phyloP scores from a whole-genome alignment of 768 basidiomycete genomes.

The Boletus rubescentipes region DNA sequence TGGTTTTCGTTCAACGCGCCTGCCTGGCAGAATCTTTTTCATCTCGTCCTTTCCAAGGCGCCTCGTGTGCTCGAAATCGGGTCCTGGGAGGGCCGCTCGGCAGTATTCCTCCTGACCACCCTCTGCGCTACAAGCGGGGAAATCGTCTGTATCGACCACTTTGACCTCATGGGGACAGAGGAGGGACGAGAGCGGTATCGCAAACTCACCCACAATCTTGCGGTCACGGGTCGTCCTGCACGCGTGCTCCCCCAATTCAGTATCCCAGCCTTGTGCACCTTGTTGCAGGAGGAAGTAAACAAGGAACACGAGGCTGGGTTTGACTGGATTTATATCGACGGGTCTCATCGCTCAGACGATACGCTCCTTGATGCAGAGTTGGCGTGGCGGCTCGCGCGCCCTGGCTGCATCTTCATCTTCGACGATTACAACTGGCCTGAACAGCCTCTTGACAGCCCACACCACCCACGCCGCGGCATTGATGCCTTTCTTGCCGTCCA shows the following conservation, averaged over 20 bases:
- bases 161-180: conserved; percentile 49
- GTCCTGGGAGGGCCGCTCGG: conserved; percentile 65
- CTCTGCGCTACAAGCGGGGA: conserved; percentile 45
- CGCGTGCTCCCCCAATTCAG: conserved; percentile 54
- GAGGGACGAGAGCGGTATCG: conserved; percentile 47
- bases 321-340: conserved; percentile 61
- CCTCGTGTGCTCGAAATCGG: conserved; percentile 58
- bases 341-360: conserved; percentile 59
- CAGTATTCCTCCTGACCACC: conserved; percentile 50
- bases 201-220: conserved; percentile 48
- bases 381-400: conserved; percentile 52
- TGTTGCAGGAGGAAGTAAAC: conserved; percentile 47
- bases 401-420: conserved; percentile 52
- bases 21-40: conserved; percentile 44
- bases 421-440: conserved; percentile 58
- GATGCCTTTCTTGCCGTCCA: conserved; percentile 56
- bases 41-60: conserved; percentile 33
- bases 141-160: conserved; percentile 58
- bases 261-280: conserved; percentile 46
- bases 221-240: conserved; percentile 41
- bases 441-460: conserved; percentile 46
- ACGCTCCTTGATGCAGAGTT: conserved; percentile 61
- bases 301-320: conserved; percentile 39
- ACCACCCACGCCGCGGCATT: conserved; percentile 57
- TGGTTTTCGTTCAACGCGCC: conserved; percentile 52